phyloP scores from a whole-genome alignment of 768 basidiomycete species.

The Tubosaeta brunneosetosa region DNA sequence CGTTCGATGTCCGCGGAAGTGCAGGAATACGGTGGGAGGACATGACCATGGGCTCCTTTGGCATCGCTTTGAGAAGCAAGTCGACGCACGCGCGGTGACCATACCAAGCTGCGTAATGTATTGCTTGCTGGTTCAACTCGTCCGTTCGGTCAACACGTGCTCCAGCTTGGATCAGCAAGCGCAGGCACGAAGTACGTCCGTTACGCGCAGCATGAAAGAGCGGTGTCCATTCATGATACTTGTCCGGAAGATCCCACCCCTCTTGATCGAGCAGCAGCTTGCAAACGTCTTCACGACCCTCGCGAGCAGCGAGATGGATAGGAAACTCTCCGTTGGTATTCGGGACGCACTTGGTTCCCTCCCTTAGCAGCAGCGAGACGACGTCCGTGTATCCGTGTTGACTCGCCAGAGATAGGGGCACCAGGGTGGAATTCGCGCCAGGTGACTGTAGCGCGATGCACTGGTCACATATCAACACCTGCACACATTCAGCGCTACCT shows the following conservation, averaged over 20 bases:
- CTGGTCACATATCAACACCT: constrained; percentile 73
- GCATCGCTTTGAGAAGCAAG: constrained; percentile 46
- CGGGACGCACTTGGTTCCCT: constrained; percentile 72
- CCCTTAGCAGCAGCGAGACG: constrained; percentile 67
- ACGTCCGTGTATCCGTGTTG: constrained; percentile 86
- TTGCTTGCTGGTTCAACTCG: constrained; percentile 77
- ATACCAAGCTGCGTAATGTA: constrained; percentile 97
- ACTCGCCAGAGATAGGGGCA: constrained; percentile 86
- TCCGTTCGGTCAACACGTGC: constrained; percentile 72
- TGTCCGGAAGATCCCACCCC: constrained; percentile 86
- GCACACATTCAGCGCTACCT: constrained; percentile 79
- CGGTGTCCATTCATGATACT: constrained; percentile 98
- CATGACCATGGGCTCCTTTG: constrained; percentile 13
- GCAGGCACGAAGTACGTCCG: constrained; percentile 70
- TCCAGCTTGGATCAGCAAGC: constrained; percentile 74
- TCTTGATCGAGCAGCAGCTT: constrained; percentile 64
- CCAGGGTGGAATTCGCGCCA: constrained; percentile 60
- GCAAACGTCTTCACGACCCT: constrained; percentile 87
- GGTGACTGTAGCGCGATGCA: constrained; percentile 59
- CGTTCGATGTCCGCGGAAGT: constrained; percentile 26
- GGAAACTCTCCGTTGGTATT: constrained; percentile 98
- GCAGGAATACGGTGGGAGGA: constrained; percentile 16
- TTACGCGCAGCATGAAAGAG: constrained; percentile 92
- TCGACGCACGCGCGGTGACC: constrained; percentile 72
- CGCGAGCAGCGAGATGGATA: constrained; percentile 90